These are phyloP conservation scores for Staphylotrichum longicolle DNA, from an alignment of 495 filamentous ascomycete genomes.

Conservation along the genomic window DNA sequence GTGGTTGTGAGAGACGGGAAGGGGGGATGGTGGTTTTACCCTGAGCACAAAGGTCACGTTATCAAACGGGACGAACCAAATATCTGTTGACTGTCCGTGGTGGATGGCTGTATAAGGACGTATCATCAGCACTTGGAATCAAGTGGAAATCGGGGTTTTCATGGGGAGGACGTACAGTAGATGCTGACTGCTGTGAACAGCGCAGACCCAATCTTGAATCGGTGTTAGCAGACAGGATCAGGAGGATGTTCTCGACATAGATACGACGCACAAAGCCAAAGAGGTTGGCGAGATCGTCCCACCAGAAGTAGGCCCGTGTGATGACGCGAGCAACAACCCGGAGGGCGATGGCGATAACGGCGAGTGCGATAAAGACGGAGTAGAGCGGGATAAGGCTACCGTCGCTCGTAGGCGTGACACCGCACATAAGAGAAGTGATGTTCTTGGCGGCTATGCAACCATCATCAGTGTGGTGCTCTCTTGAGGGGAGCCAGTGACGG, in stretches of 20 bases:
- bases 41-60: slow-evolving; percentile 39
- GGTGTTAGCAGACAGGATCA: background rate
- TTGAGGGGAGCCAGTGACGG: no score
- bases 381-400: slow-evolving; percentile 24
- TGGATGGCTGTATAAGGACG: slow-evolving; percentile 34
- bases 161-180: background rate
- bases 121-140: background rate
- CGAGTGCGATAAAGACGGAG: slow-evolving; percentile 26
- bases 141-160: background rate
- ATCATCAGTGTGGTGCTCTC: slow-evolving; percentile 4
- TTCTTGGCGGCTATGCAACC: slow-evolving; percentile 25
- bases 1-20: no score
- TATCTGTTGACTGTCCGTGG: slow-evolving; percentile 45
- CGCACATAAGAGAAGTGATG: slow-evolving; percentile 24
- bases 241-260: background rate
- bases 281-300: slow-evolving; percentile 35
- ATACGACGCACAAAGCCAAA: slow-evolving; percentile 26
- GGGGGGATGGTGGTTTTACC: slow-evolving; percentile 9
- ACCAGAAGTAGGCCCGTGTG: slow-evolving; percentile 36
- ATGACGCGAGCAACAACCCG: slow-evolving; percentile 31
- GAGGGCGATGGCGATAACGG: slow-evolving; percentile 28
- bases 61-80: slow-evolving; percentile 47
- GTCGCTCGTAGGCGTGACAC: slow-evolving; percentile 4
- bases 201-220: slow-evolving; percentile 17
- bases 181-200: slow-evolving; percentile 22